Percentiles rank a stretch among this genome's conserved stretches.
Evolutionary conservation across 306 rosid genomes (phyloP).

Genomic region (Gastrolobium villosum): DNA sequence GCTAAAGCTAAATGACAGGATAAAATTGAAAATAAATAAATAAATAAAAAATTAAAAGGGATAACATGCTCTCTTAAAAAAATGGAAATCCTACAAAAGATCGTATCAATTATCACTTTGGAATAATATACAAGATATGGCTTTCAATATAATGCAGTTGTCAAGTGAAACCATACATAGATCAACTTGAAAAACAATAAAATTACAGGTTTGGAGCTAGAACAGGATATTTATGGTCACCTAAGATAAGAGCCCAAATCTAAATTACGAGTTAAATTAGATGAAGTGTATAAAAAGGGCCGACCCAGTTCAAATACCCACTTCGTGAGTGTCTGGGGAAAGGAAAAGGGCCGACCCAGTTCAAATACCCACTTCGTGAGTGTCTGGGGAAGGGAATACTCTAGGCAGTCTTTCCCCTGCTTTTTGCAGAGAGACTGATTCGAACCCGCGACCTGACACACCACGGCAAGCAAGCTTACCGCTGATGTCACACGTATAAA

Average conservation of each 20-base stretch:
- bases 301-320: too few species aligned
- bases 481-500: too few species aligned
- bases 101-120: neutral
- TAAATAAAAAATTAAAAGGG: neutral
- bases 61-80: neutral
- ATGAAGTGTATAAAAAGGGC: too few species aligned
- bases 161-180: neutral
- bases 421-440: too few species aligned
- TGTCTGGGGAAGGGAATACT: too few species aligned
- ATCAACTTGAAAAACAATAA: conserved; percentile 16
- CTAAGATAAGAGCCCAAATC: neutral
- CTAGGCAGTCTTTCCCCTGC: too few species aligned
- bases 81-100: neutral
- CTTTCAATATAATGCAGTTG: conserved; percentile 15
- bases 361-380: too few species aligned
- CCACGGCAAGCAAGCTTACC: too few species aligned
- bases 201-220: conserved; percentile 16
- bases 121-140: conserved; percentile 11
- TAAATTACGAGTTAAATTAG: neutral
- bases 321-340: too few species aligned
- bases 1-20: neutral
- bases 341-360: too few species aligned
- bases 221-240: neutral
- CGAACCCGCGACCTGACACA: too few species aligned
- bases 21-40: neutral